These are phyloP conservation scores for Austroboletus festivus DNA, from an alignment of 768 basidiomycete genomes.

Conservation along the genomic window DNA sequence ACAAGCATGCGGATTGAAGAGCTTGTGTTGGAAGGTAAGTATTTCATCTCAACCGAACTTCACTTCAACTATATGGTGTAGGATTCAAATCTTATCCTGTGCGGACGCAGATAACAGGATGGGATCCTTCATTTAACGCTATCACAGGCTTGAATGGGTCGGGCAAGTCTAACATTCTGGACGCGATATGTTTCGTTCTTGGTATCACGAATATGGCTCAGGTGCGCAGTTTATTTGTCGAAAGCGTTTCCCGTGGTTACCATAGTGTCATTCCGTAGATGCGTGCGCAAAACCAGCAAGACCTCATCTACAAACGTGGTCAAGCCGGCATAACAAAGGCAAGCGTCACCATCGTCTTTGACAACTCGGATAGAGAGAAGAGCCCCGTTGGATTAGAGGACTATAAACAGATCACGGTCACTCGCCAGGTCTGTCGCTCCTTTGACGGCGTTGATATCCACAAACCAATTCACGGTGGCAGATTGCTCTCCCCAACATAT, in stretches of 20 bases:
- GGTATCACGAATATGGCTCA: slow-evolving; percentile 97
- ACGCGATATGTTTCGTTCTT: slow-evolving; percentile 98
- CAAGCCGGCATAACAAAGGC: slow-evolving; percentile 97
- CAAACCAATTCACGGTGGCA: slow-evolving; percentile 30
- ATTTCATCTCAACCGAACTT: neutral
- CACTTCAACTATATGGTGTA: slow-evolving; percentile 26
- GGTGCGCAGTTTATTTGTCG: slow-evolving; percentile 39
- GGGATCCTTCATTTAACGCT: slow-evolving; percentile 98
- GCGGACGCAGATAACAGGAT: slow-evolving; percentile 91
- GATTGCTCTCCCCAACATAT: slow-evolving; percentile 90
- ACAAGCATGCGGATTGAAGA: slow-evolving; percentile 89
- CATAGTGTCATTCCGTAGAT: slow-evolving; percentile 48
- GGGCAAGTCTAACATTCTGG: slow-evolving; percentile 98
- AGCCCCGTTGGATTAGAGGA: slow-evolving; percentile 82
- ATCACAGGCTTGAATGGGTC: slow-evolving; percentile 96
- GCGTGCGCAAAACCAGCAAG: slow-evolving; percentile 92
- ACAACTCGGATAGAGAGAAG: slow-evolving; percentile 86
- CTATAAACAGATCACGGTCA: slow-evolving; percentile 89
- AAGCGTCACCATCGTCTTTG: slow-evolving; percentile 97
- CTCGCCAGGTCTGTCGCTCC: slow-evolving; percentile 71
- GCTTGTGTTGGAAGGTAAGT: slow-evolving; percentile 83
- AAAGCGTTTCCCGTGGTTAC: neutral
- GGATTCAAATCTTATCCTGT: slow-evolving; percentile 99
- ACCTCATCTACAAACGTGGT: slow-evolving; percentile 98
- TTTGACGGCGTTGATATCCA: neutral